phyloP scores from a whole-genome alignment of 2,329 filamentous ascomycete genomes.

The Verticillium albo-atrum region DNA sequence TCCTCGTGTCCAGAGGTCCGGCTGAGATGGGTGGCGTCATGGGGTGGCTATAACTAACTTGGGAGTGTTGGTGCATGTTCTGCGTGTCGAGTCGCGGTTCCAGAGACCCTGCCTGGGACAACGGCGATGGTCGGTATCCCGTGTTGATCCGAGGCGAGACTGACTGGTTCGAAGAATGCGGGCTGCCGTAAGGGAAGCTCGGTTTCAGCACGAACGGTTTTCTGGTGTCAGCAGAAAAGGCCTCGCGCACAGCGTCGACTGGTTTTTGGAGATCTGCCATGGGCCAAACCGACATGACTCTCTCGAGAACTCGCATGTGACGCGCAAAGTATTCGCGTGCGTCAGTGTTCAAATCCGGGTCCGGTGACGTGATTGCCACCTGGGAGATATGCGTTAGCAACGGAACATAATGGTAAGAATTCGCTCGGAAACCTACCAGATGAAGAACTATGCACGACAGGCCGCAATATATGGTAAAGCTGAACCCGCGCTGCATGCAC shows the following conservation, averaged over 20 bases:
- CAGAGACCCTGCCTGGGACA: conserved; percentile 43
- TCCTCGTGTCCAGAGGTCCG: conserved; percentile 67
- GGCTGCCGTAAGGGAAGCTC: conserved; percentile 82
- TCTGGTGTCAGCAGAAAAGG: conserved; percentile 80
- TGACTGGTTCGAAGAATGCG: conserved; percentile 57
- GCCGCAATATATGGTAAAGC: conserved; percentile 90
- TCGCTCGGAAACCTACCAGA: conserved; percentile 59
- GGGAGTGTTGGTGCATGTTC: conserved; percentile 40
- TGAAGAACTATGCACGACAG: conserved; percentile 91
- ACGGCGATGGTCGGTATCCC: conserved; percentile 41
- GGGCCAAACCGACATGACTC: conserved; percentile 76
- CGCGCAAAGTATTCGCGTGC: conserved; percentile 85
- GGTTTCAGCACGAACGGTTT: conserved; percentile 88
- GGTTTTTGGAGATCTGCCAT: conserved; percentile 88
- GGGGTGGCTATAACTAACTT: conserved; percentile 69
- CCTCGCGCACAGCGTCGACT: conserved; percentile 82
- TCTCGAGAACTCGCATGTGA: conserved; percentile 91
- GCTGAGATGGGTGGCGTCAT: conserved; percentile 78
- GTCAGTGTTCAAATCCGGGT: conserved; percentile 80
- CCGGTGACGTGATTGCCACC: conserved; percentile 91
- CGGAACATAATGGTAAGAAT: background rate
- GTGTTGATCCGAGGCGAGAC: conserved; percentile 55
- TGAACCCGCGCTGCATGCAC: conserved; percentile 91
- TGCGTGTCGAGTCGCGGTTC: conserved; percentile 51
- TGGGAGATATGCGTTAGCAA: conserved; percentile 25